phyloP scores from a whole-genome alignment of 192 early-diverging fungal genomes.

The Phlyctochytrium arcticum region DNA sequence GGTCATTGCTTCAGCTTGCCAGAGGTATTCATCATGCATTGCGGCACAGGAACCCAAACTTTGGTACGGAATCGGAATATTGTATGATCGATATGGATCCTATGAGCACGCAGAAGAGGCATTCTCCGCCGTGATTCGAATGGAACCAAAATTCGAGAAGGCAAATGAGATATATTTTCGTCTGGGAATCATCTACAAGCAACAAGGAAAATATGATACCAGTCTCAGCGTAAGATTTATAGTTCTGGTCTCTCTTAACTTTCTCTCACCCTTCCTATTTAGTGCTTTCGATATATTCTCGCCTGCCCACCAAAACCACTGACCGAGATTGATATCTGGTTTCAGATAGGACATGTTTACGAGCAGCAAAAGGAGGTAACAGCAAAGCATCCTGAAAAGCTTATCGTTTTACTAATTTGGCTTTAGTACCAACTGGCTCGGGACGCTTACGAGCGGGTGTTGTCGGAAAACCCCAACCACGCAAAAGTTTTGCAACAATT shows the following conservation, averaged over 20 bases:
- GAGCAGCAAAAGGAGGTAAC: conserved; percentile 88
- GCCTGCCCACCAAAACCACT: conserved; percentile 86
- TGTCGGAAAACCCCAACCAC: conserved; percentile 85
- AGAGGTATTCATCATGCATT: conserved; percentile 8
- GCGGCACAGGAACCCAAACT: conserved; percentile 82
- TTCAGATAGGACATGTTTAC: conserved; percentile 95
- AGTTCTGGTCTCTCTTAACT: neutral
- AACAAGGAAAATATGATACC: conserved; percentile 71
- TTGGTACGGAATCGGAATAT: conserved; percentile 98
- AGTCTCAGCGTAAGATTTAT: conserved; percentile 55
- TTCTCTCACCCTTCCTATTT: neutral
- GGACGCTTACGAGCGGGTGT: conserved; percentile 89
- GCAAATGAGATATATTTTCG: conserved; percentile 97
- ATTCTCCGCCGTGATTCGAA: conserved; percentile 86
- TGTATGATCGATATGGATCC: conserved; percentile 96
- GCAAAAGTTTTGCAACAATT: conserved; percentile 95
- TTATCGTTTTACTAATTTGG: too few relatives aligned
- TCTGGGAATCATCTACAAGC: conserved; percentile 97
- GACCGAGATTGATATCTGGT: conserved; percentile 95
- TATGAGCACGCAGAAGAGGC: conserved; percentile 97
- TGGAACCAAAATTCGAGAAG: conserved; percentile 96
- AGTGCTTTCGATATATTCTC: conserved; percentile 91
- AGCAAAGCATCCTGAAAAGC: neutral
- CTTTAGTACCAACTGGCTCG: conserved; percentile 63
- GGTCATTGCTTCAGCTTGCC: neutral